Evolutionary conservation across 2,329 filamentous ascomycete genomes (phyloP).

Genomic region (Tolypocladium amazonense): DNA sequence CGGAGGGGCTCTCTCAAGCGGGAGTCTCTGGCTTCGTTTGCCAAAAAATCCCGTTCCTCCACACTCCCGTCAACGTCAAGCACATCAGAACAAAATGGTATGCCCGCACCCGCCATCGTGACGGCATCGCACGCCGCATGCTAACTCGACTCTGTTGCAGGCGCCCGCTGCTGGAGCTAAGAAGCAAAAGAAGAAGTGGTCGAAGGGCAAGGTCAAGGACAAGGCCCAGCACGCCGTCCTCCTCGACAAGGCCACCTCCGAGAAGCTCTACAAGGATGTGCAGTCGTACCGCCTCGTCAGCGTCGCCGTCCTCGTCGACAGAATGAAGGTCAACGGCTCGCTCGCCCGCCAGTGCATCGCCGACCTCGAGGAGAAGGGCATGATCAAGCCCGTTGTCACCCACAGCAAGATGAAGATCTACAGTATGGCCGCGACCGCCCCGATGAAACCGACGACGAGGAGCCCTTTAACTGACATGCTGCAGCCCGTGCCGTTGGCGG

Average conservation of each 20-base stretch:
- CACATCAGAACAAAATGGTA: conserved; percentile 35
- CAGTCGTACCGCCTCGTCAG: conserved; percentile 99
- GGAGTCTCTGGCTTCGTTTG: conserved; percentile 17
- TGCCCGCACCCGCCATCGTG: conserved; percentile 9
- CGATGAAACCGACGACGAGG: background rate
- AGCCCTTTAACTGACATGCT: conserved; percentile 14
- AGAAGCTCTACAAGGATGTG: conserved; percentile 99
- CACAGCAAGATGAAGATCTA: conserved; percentile 99
- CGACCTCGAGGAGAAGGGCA: conserved; percentile 95
- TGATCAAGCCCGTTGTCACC: conserved; percentile 94
- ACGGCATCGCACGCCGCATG: background rate
- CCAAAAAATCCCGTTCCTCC: conserved; percentile 20
- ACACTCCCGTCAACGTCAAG: conserved; percentile 27
- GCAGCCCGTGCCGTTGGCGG: conserved; percentile 51
- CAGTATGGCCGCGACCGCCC: conserved; percentile 44
- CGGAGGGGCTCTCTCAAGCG: conserved; percentile 13
- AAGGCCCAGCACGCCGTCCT: conserved; percentile 99
- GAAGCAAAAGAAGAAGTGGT: conserved; percentile 44
- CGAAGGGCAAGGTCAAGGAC: conserved; percentile 82
- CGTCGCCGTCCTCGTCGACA: conserved; percentile 95
- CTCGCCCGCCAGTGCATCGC: conserved; percentile 80
- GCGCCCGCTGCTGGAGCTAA: conserved; percentile 36
- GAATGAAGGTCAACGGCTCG: conserved; percentile 99
- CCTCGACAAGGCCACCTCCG: conserved; percentile 93
- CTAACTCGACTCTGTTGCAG: conserved; percentile 12